A percentile compares a stretch with the other conserved stretches of the same genome.
phyloP scores from a whole-genome alignment of 176 grass and related monocot genomes.

The Rhynchospora breviuscula region DNA sequence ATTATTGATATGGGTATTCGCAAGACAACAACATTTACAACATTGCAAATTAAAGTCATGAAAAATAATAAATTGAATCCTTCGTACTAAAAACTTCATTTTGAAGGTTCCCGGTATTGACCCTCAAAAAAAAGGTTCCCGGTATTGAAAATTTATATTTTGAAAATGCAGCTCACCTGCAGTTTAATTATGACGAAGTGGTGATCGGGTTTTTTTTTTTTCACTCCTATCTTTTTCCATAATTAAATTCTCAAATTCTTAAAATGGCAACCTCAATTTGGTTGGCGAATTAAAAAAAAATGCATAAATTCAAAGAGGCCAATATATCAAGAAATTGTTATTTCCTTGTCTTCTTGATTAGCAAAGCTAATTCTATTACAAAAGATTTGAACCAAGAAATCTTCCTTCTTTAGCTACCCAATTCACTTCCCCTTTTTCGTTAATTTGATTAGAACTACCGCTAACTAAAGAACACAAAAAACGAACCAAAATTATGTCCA shows the following conservation, averaged over 20 bases:
- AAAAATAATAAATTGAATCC: no score
- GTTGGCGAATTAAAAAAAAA: background rate
- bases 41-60: no score
- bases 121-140: no score
- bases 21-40: no score
- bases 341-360: background rate
- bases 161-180: no score
- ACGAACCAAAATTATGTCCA: slow-evolving; percentile 20
- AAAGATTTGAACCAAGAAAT: background rate
- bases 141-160: no score
- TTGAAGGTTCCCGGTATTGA: no score
- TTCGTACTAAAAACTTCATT: no score
- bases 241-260: background rate
- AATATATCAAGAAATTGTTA: background rate
- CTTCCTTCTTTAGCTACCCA: background rate
- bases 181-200: background rate
- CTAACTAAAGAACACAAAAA: slow-evolving; percentile 2
- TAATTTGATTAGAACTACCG: slow-evolving; percentile 3
- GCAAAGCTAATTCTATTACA: background rate
- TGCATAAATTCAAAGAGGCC: background rate
- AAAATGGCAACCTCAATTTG: background rate
- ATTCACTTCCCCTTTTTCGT: background rate
- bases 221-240: background rate
- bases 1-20: no score
- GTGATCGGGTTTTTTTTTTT: background rate